Evolutionary conservation across 148 eudicot species (phyloP).

Genomic region (Spergularia bocconei): DNA sequence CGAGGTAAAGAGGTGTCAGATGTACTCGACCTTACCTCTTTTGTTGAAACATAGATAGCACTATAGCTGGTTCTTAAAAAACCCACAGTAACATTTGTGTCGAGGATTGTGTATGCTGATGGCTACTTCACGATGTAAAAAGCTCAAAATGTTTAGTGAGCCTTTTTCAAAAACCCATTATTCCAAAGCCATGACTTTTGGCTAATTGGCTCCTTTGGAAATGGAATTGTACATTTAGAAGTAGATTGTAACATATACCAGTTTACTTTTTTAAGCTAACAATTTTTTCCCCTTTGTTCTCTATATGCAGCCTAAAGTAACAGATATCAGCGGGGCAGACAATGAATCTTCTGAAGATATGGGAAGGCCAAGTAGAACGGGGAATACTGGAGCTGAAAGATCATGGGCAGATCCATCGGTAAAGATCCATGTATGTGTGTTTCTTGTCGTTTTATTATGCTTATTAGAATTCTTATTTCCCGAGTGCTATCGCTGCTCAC

Average conservation of each 20-base stretch:
- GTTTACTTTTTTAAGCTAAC: background rate
- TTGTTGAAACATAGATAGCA: no score
- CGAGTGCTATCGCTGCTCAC: background rate
- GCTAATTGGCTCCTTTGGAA: no score
- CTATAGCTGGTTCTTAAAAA: no score
- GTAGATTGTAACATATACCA: background rate
- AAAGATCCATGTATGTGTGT: conserved; percentile 41
- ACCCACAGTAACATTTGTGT: background rate
- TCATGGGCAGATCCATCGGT: conserved; percentile 44
- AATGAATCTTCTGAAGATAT: conserved; percentile 40
- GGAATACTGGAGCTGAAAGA: conserved; percentile 38
- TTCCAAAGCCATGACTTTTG: no score
- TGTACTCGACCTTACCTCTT: no score
- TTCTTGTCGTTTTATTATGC: background rate
- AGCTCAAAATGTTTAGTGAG: no score
- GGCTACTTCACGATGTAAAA: no score
- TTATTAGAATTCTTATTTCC: background rate
- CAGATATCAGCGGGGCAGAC: conserved; percentile 33
- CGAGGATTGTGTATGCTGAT: background rate
- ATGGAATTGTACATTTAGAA: background rate
- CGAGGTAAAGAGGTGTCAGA: no score
- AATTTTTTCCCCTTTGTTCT: conserved; percentile 7
- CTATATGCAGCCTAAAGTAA: conserved; percentile 50
- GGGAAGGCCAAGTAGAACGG: conserved; percentile 39
- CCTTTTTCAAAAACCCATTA: no score